Base-by-base conservation (phyloP, 768 basidiomycete species). In the Mrakia blollopis region DNA sequence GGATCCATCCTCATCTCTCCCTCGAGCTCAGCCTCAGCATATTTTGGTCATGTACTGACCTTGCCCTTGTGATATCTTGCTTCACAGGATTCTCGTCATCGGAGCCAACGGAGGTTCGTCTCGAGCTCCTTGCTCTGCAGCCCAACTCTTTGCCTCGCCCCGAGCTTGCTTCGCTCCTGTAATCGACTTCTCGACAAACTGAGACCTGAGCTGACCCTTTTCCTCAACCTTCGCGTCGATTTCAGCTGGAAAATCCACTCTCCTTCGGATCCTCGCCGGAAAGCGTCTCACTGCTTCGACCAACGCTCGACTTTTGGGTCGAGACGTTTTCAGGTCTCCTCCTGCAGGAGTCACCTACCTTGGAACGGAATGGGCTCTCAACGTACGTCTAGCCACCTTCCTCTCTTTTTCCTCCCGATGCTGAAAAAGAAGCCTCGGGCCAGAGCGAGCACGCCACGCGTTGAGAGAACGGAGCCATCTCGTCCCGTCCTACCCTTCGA, bases 61-160 rank as follows among this genome's bases (percentile, higher is more conserved):
- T 11, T 23, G 3, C 32, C 37, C 37, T 18, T 37, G 8, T 63
- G n/a, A 3, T 30, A 37, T 65, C 32, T 30, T 25, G 30, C 18
- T 32, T 72, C 32, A 10, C 21, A 73, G 77, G 60, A 52, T 78
- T 68, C 87, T 99, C 78, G 85, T 98, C 63, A 86, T 98, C 57
- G 96, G 97, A 68, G 93, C 94, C 30, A 98, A 98, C 82, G 96
- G 96, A 84, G 94, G 94, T 92, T 74, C 78, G 89, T 81, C n/a
- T n/a, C 11, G 10, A 25, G 1, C 25, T 32, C 37, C 0, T 3
- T 41, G 10, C 6, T 68, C 44, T 14, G 0, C 62, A 32, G 10
- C 10, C 39, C 32, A 25, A 28, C 62, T 18, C 25, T 54, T 61
- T 39, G 37, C 37, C 37, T 23, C 30, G 10, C 50, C n/a, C 6